These are phyloP conservation scores for Cerioporus squamosus DNA, from an alignment of 1,284 basidiomycete species.

Conservation along the genomic window DNA sequence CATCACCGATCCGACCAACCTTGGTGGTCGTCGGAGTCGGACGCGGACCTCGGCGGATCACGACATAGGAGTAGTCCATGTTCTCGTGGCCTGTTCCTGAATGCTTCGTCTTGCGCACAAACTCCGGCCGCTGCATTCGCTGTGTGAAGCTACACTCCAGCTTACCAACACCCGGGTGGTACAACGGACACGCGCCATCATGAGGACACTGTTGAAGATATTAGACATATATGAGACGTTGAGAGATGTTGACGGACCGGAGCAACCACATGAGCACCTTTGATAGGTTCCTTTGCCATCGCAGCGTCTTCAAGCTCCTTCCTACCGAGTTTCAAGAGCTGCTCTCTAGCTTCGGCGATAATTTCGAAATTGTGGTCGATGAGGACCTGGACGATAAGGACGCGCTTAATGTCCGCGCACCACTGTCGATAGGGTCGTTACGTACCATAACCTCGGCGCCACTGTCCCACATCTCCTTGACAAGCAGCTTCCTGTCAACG, in stretches of 20 bases:
- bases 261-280: conserved; percentile 81
- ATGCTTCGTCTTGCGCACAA: conserved; percentile 88
- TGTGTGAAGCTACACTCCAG: conserved; percentile 87
- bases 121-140: conserved; percentile 83
- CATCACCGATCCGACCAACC: conserved; percentile 70
- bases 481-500: conserved; percentile 65
- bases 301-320: conserved; percentile 57
- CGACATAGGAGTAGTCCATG: conserved; percentile 89
- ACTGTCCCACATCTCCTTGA: conserved; percentile 90
- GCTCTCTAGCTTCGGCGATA: conserved; percentile 84
- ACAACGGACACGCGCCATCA: conserved; percentile 83
- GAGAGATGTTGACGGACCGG: conserved; percentile 56
- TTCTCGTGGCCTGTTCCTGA: conserved; percentile 84
- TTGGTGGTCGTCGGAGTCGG: conserved; percentile 48
- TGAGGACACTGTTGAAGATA: conserved; percentile 78
- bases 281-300: conserved; percentile 38
- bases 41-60: conserved; percentile 80
- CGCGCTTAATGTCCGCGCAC: neutral
- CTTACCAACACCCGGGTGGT: conserved; percentile 52
- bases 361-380: conserved; percentile 87
- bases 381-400: conserved; percentile 60
- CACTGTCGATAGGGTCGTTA: neutral
- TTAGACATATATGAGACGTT: too few relatives aligned
- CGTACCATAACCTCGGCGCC: conserved; percentile 81
- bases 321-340: conserved; percentile 71